These are phyloP conservation scores for Kalaharituber pfeilii DNA, from an alignment of 2,329 filamentous ascomycete genomes.

Conservation along the genomic window DNA sequence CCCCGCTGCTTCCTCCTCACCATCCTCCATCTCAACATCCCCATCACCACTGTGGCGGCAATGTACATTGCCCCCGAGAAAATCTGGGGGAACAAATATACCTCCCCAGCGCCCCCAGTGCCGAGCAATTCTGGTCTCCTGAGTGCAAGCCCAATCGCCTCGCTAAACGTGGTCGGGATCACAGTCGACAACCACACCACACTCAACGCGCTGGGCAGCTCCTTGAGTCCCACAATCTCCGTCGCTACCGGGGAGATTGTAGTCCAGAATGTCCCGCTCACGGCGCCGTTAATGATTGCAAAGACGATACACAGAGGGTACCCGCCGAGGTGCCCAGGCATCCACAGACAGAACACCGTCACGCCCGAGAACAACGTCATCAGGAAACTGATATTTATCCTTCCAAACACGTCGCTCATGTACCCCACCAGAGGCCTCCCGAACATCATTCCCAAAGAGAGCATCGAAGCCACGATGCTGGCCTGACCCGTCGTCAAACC, in stretches of 20 bases:
- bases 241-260: conserved; percentile 52
- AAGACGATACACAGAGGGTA: conserved; percentile 56
- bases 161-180: conserved; percentile 51
- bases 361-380: conserved; percentile 48
- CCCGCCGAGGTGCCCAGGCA: conserved; percentile 39
- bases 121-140: conserved; percentile 21
- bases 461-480: conserved; percentile 51
- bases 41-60: conserved; percentile 36
- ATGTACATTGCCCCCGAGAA: conserved; percentile 47
- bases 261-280: conserved; percentile 55
- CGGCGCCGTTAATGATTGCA: conserved; percentile 44
- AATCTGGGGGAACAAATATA: conserved; percentile 41
- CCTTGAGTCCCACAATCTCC: conserved; percentile 53
- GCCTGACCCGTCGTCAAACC: conserved; percentile 51
- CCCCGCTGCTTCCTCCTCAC: conserved; percentile 17
- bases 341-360: conserved; percentile 55
- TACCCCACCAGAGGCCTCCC: conserved; percentile 57
- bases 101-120: conserved; percentile 29
- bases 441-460: conserved; percentile 47
- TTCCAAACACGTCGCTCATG: conserved; percentile 50
- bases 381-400: conserved; percentile 52
- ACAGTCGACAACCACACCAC: conserved; percentile 56
- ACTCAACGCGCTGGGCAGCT: conserved; percentile 51
- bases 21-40: conserved; percentile 31
- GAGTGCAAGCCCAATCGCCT: conserved; percentile 40